Conservation (phyloP, 83 land plant species). For the Thuja plicata region DNA sequence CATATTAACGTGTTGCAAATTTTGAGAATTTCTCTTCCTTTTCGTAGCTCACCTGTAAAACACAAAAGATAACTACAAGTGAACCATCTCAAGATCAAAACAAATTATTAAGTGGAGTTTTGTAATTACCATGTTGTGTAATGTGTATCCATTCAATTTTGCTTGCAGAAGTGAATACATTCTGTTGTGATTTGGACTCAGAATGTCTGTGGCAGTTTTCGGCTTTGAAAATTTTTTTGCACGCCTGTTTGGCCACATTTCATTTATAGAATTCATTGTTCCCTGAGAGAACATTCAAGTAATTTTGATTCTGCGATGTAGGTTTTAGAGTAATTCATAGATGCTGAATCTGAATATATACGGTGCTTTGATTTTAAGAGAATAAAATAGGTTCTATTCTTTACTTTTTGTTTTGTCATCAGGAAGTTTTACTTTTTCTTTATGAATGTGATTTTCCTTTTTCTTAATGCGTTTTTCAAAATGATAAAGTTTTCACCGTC, state of each 20-base stretch:
- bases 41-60: not conserved
- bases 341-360: too few relatives aligned
- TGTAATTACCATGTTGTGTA: not conserved
- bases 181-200: not conserved
- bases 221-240: not conserved
- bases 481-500: too few relatives aligned
- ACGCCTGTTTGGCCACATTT: not conserved
- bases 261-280: not conserved
- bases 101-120: not conserved
- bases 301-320: too few relatives aligned
- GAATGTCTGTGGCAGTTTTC: not conserved
- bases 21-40: not conserved
- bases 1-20: too few relatives aligned
- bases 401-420: too few relatives aligned
- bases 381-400: too few relatives aligned
- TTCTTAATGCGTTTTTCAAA: too few relatives aligned
- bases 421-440: too few relatives aligned
- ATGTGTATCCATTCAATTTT: not conserved
- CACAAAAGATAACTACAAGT: not conserved
- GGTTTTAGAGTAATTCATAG: too few relatives aligned
- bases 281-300: not conserved
- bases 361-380: too few relatives aligned
- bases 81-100: not conserved
- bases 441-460: too few relatives aligned
- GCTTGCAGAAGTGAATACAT: not conserved